Conservation (phyloP, 1,284 basidiomycete genomes). For the Lentinula novae-zelandiae region DNA sequence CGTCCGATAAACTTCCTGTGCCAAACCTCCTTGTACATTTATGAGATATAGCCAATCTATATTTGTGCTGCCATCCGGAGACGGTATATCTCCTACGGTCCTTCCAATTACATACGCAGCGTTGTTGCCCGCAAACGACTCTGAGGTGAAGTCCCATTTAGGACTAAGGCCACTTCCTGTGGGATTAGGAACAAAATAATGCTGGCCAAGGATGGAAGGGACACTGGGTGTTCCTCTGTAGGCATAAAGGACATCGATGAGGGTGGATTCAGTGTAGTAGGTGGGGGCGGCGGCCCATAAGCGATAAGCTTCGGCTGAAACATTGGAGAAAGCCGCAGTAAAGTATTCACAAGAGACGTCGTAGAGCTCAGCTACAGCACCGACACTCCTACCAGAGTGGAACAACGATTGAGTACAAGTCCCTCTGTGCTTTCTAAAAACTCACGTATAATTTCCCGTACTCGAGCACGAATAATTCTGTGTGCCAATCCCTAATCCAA, state of each 20-base stretch:
- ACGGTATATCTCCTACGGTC: neutral
- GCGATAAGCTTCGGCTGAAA: slow-evolving; percentile 39
- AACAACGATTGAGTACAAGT: neutral
- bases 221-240: slow-evolving; percentile 18
- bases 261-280: slow-evolving; percentile 27
- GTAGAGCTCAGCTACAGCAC: slow-evolving; percentile 54
- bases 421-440: neutral
- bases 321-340: slow-evolving; percentile 31
- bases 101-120: neutral
- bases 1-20: slow-evolving; percentile 1
- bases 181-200: slow-evolving; percentile 51
- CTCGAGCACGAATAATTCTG: slow-evolving; percentile 46
- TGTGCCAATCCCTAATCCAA: slow-evolving; percentile 42
- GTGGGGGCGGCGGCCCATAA: slow-evolving; percentile 31
- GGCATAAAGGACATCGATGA: slow-evolving; percentile 31
- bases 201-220: slow-evolving; percentile 42
- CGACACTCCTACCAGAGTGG: slow-evolving; percentile 21
- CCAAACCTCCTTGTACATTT: slow-evolving; percentile 21
- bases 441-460: slow-evolving; percentile 36
- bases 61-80: slow-evolving; percentile 40
- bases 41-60: slow-evolving; percentile 56
- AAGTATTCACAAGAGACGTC: slow-evolving; percentile 54
- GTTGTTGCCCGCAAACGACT: neutral
- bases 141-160: slow-evolving; percentile 38
- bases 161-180: slow-evolving; percentile 41